Conservation (phyloP, 2,329 filamentous ascomycete species). For the Colletotrichum viniferum region DNA sequence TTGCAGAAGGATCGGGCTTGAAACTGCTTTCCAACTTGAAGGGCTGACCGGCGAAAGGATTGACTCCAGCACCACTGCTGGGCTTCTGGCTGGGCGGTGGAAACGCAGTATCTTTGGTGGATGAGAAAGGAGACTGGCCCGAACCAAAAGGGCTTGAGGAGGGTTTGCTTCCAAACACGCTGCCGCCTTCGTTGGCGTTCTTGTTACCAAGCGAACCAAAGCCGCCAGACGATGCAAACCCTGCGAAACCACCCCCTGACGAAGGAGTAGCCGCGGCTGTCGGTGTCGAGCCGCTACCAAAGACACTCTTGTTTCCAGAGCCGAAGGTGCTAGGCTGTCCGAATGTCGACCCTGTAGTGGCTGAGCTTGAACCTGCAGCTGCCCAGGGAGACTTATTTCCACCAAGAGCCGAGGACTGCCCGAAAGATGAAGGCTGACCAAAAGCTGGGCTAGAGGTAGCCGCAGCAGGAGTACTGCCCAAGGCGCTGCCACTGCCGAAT, state of each 20-base stretch:
- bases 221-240: conserved; percentile 58
- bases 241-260: conserved; percentile 53
- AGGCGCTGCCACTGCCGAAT: neutral
- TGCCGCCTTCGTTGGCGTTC: conserved; percentile 36
- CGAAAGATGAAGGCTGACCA: conserved; percentile 48
- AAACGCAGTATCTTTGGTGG: conserved; percentile 43
- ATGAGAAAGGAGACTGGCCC: conserved; percentile 31
- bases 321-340: conserved; percentile 56
- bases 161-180: conserved; percentile 45
- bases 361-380: conserved; percentile 32
- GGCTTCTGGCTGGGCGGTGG: conserved; percentile 40
- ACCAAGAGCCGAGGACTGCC: conserved; percentile 54
- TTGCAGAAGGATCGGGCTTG: conserved; percentile 64
- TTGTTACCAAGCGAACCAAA: conserved; percentile 54
- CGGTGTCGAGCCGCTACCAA: conserved; percentile 34
- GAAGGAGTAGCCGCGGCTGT: conserved; percentile 32
- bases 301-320: conserved; percentile 40
- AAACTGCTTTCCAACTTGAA: conserved; percentile 75
- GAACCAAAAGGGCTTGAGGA: conserved; percentile 36
- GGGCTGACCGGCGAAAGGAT: conserved; percentile 35
- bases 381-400: conserved; percentile 60
- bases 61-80: conserved; percentile 44
- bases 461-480: conserved; percentile 12
- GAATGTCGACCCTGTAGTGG: conserved; percentile 50
- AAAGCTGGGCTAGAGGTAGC: conserved; percentile 36